Conservation (phyloP, 192 early-diverging fungal genomes). For the Chytriomyces hyalinus region DNA sequence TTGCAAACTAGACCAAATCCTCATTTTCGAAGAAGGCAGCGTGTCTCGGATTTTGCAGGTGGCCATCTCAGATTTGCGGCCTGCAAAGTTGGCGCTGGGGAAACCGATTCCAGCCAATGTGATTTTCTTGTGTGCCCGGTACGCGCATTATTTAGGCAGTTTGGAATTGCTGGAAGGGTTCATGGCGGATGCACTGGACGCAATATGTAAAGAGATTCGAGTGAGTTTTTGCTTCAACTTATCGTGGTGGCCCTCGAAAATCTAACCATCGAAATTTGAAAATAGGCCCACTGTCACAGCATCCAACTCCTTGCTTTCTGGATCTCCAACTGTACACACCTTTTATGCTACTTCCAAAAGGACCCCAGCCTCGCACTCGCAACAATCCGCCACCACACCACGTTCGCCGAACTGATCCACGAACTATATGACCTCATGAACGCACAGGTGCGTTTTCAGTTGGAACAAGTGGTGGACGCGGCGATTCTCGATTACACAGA, state of each 20-base stretch:
- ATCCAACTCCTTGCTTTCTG: constrained; percentile 77
- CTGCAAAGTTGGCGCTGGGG: constrained; percentile 6
- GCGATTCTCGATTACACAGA: constrained; percentile 38
- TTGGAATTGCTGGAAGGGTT: constrained; percentile 77
- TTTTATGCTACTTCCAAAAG: constrained; percentile 87
- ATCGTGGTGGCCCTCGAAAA: too few relatives aligned
- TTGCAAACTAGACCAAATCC: constrained; percentile 91
- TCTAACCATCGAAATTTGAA: not conserved
- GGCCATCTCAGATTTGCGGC: constrained; percentile 67
- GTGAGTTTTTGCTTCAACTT: not conserved
- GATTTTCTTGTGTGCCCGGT: constrained; percentile 85
- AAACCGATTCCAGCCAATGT: constrained; percentile 81
- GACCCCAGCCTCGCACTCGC: constrained; percentile 75
- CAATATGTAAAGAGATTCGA: constrained; percentile 21
- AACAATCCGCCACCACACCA: constrained; percentile 74
- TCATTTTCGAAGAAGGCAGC: constrained; percentile 81
- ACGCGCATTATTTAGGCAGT: constrained; percentile 80
- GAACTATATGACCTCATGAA: constrained; percentile 50
- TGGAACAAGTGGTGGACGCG: constrained; percentile 29
- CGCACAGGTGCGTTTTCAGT: constrained; percentile 1
- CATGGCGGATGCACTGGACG: constrained; percentile 57
- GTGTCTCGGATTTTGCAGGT: constrained; percentile 77
- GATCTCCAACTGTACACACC: constrained; percentile 82
- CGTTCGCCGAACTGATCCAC: constrained; percentile 80
- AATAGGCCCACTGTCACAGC: constrained; percentile 51